phyloP scores from a whole-genome alignment of 139 green algal genomes.

The Ettlia oleoabundans region DNA sequence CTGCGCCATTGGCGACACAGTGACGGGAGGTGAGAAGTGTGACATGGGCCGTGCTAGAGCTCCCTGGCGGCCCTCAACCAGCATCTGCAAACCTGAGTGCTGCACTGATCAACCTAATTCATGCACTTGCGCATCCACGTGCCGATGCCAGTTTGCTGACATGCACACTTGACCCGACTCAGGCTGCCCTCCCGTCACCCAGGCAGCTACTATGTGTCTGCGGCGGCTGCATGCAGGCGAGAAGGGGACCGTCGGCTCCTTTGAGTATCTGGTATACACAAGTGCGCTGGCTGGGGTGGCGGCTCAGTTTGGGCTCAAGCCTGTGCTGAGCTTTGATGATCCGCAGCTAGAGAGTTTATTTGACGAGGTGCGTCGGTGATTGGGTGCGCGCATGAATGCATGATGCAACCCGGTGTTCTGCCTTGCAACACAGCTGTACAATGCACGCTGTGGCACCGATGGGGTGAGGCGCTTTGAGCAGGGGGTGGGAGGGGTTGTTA shows the following conservation, averaged over 20 bases:
- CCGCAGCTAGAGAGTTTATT: slow-evolving; percentile 50
- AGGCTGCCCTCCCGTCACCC: not conserved
- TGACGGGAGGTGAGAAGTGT: slow-evolving; percentile 63
- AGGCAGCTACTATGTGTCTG: too few species aligned
- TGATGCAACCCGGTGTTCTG: too few species aligned
- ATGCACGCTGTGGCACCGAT: too few species aligned
- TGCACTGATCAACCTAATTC: too few species aligned
- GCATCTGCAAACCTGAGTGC: too few species aligned
- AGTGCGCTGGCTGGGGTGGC: slow-evolving; percentile 66
- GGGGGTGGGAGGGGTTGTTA: too few species aligned
- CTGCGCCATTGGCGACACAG: slow-evolving; percentile 83
- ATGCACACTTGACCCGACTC: not conserved
- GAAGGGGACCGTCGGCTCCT: slow-evolving; percentile 61
- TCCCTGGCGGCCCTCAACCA: too few species aligned
- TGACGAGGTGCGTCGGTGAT: slow-evolving; percentile 45
- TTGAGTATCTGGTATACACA: slow-evolving; percentile 87
- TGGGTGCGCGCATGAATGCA: not conserved
- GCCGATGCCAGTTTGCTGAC: not conserved
- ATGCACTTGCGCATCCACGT: not conserved
- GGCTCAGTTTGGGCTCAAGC: slow-evolving; percentile 59
- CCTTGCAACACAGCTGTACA: too few species aligned
- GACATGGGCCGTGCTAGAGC: not conserved
- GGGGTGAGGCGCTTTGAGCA: too few species aligned
- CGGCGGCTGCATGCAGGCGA: slow-evolving; percentile 32
- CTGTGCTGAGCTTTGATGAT: slow-evolving; percentile 60